Evolutionary conservation across 805 yeast species (phyloP).

Genomic region (Cyberlindnera sargentensis): DNA sequence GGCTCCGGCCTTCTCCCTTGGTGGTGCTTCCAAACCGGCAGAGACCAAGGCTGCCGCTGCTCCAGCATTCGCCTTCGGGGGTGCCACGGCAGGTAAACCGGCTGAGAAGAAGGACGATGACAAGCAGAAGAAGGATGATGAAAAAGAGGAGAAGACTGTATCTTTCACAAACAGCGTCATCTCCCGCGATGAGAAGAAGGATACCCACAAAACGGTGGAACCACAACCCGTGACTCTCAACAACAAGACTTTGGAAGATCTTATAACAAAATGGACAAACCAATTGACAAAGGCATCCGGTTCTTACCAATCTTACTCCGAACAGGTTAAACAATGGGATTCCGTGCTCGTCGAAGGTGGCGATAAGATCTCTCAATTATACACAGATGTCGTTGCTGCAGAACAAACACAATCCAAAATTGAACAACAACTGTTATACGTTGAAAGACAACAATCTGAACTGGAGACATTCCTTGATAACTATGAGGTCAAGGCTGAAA

Average conservation of each 20-base stretch:
- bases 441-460: conserved; percentile 90
- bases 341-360: conserved; percentile 76
- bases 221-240: conserved; percentile 72
- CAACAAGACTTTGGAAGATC: conserved; percentile 88
- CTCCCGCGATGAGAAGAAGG: conserved; percentile 24
- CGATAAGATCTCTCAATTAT: conserved; percentile 71
- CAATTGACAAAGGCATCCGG: conserved; percentile 69
- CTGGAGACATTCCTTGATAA: conserved; percentile 73
- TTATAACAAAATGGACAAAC: conserved; percentile 88
- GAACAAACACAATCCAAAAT: conserved; percentile 80
- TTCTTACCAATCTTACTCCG: conserved; percentile 69
- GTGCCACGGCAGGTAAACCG: conserved; percentile 3
- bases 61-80: conserved; percentile 19
- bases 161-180: conserved; percentile 21
- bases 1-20: conserved; percentile 22
- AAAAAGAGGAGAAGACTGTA: conserved; percentile 22
- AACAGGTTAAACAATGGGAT: conserved; percentile 81
- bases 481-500: conserved; percentile 51
- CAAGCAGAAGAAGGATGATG: conserved; percentile 12
- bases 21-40: conserved; percentile 8
- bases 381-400: conserved; percentile 71
- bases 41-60: conserved; percentile 6
- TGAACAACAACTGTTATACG: conserved; percentile 80
- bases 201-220: conserved; percentile 47
- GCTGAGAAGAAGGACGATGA: conserved; percentile 12